Conservation (phyloP, 441 rosid species). For the Brassica hybrid region DNA sequence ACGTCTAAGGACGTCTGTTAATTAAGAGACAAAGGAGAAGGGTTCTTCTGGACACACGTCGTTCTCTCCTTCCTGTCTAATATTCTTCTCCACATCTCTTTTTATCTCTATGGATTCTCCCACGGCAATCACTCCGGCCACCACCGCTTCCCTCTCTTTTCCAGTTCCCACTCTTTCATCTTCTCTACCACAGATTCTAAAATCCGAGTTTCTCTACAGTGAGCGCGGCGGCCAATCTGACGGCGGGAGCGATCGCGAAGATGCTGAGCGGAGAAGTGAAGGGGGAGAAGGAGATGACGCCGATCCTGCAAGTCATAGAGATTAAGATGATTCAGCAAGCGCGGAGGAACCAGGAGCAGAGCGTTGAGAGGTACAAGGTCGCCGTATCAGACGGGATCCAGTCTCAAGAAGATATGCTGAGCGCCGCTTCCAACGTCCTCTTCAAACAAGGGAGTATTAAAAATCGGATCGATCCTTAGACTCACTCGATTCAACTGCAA, state of each 20-base stretch:
- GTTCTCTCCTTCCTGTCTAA: too few relatives aligned
- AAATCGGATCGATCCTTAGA: too few relatives aligned
- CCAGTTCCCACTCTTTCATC: background rate
- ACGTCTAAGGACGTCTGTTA: too few relatives aligned
- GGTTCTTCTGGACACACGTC: too few relatives aligned
- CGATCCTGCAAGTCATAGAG: constrained; percentile 68
- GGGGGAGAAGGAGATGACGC: constrained; percentile 48
- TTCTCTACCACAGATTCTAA: background rate
- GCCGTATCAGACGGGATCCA: background rate
- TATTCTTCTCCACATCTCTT: too few relatives aligned
- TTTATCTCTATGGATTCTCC: too few relatives aligned
- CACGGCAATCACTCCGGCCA: too few relatives aligned
- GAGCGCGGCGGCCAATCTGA: constrained; percentile 45
- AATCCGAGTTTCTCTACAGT: background rate
- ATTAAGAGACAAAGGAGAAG: too few relatives aligned
- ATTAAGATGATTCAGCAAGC: constrained; percentile 50
- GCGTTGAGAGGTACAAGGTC: background rate
- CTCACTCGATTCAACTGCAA: too few relatives aligned
- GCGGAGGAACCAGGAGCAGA: background rate
- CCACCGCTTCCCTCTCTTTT: too few relatives aligned
- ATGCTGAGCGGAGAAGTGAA: constrained; percentile 51
- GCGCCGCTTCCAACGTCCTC: too few relatives aligned
- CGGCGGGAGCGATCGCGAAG: constrained; percentile 58
- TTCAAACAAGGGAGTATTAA: too few relatives aligned
- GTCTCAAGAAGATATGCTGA: background rate